Conservation (phyloP, 768 basidiomycete species). For the Collybiopsis luxurians region DNA sequence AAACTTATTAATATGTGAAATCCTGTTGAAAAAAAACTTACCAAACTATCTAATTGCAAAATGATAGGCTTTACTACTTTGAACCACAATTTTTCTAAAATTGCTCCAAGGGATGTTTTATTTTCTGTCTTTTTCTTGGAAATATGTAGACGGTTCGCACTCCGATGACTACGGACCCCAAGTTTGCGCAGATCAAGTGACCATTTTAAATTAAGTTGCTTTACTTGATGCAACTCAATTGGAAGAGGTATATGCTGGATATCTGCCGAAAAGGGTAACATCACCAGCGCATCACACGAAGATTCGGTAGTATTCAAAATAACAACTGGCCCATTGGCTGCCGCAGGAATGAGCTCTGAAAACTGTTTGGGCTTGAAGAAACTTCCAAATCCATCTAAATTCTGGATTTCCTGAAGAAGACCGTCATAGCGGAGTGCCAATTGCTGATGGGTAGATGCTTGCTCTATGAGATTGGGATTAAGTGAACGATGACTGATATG, state of each 20-base stretch:
- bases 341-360: not conserved
- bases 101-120: not conserved
- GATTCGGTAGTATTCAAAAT: slow-evolving; percentile 15
- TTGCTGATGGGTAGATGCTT: not conserved
- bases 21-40: slow-evolving; percentile 16
- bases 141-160: not conserved
- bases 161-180: no score
- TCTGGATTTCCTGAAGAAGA: not conserved
- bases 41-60: slow-evolving; percentile 32
- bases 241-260: not conserved
- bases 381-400: not conserved
- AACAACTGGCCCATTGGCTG: slow-evolving; percentile 14
- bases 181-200: no score
- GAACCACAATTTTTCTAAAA: slow-evolving; percentile 20
- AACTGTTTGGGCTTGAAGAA: not conserved
- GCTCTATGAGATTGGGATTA: not conserved
- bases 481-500: not conserved
- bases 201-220: no score
- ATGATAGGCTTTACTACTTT: slow-evolving; percentile 26
- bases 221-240: not conserved
- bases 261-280: not conserved
- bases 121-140: not conserved
- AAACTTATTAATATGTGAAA: not conserved
- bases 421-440: not conserved
- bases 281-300: slow-evolving; percentile 19